Evolutionary conservation across 164 flowering plant genomes (phyloP), one percentile per base, ranked within the genome.

Genomic region (Warburgia ugandensis): DNA sequence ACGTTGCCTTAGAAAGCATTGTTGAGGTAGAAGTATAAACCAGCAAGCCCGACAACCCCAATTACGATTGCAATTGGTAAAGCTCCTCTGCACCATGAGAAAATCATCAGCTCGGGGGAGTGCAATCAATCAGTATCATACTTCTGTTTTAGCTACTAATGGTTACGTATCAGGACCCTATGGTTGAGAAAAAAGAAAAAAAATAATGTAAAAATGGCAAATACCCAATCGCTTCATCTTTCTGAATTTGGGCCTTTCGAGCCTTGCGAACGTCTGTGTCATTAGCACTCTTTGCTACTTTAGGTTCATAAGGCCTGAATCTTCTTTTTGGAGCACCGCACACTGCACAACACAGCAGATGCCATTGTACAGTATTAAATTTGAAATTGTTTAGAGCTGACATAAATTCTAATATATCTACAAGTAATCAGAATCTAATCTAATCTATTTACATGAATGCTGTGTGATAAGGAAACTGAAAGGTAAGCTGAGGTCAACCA

Each of bases 281-380:
- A 54, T 91, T 91, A 2, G 73, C 92, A 61, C 81, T 67, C 66
- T 80, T 91, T 14, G 65, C 11, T 37, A 80, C 89, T 0, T 74
- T 52, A 22, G 85, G 84, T 37, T 65, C 58, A 51, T 79, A 92
- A 26, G 69, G 29, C 70, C 78, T 86, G 52, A 92, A 92, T 68
- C 96, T 76, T 59, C 99, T 64, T 33, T 88, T 92, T 1, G 99
- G 96, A 28, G 99, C 99, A 38, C 85, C 96, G 60, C 99, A 92
- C 51, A 92, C 96, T 88, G 77, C 38, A 29, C 6, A 49, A 4
- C 28, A 52, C 10, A 37, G 41, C 41, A 37, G 41, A 37, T 37
- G 17, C 17, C 41, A n/a, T n/a, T n/a, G n/a, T n/a, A n/a, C n/a
- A n/a, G n/a, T n/a, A n/a, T n/a, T n/a, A n/a, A n/a, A n/a, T n/a